These are phyloP conservation scores for Pichia inconspicua DNA, from an alignment of 1,139 yeast species.

Conservation along the genomic window DNA sequence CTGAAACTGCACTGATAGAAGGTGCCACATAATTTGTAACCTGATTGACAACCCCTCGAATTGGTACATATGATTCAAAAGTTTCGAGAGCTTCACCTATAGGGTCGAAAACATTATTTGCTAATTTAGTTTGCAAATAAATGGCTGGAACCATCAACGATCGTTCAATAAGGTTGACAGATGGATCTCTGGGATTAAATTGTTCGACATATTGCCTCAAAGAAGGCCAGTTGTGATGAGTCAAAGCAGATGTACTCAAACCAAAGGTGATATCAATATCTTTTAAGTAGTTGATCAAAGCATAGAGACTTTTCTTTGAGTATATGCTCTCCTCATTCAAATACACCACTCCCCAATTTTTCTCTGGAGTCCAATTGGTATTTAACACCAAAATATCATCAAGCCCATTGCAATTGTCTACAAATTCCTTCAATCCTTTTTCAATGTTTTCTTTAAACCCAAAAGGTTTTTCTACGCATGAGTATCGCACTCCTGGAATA, in stretches of 20 bases:
- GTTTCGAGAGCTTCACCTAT: slow-evolving; percentile 20
- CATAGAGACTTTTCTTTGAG: slow-evolving; percentile 4
- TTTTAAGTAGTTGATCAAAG: slow-evolving; percentile 21
- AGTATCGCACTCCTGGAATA: slow-evolving; percentile 21
- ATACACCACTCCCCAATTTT: slow-evolving; percentile 26
- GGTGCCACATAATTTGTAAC: slow-evolving; percentile 3
- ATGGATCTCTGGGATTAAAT: slow-evolving; percentile 13
- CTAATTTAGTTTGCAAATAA: slow-evolving; percentile 21
- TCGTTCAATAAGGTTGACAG: slow-evolving; percentile 19
- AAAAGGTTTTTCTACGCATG: slow-evolving; percentile 23
- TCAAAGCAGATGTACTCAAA: slow-evolving; percentile 22
- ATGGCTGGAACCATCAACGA: slow-evolving; percentile 24
- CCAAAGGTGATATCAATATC: slow-evolving; percentile 24
- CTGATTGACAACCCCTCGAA: slow-evolving; percentile 1
- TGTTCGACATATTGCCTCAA: slow-evolving; percentile 16
- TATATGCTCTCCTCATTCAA: slow-evolving; percentile 7
- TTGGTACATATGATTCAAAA: slow-evolving; percentile 18
- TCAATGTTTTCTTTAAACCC: slow-evolving; percentile 25
- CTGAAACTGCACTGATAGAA: slow-evolving; percentile 4
- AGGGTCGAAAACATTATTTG: slow-evolving; percentile 25
- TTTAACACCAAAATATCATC: slow-evolving; percentile 20
- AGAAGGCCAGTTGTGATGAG: slow-evolving; percentile 22
- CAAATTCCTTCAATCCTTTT: slow-evolving; percentile 13
- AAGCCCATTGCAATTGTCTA: slow-evolving; percentile 10
- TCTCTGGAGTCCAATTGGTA: slow-evolving; percentile 24